phyloP scores from a whole-genome alignment of 371 early-diverging fungal genomes.

The Chytridium lagenaria region DNA sequence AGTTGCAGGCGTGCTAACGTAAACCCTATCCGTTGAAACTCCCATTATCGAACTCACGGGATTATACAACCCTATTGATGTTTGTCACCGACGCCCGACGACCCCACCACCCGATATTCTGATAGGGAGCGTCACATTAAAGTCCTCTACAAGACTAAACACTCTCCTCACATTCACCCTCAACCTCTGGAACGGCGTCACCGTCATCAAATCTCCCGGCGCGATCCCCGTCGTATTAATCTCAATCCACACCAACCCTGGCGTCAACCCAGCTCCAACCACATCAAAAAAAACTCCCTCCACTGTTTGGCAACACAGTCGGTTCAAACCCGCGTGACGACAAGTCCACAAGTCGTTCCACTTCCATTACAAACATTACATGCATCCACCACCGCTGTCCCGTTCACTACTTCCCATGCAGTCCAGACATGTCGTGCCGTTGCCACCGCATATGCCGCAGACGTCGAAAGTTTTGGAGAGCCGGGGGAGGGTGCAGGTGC shows the following conservation, averaged over 20 bases:
- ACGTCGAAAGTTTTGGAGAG: slow-evolving; percentile 5
- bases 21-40: background rate
- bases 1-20: background rate
- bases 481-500: slow-evolving; percentile 10
- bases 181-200: background rate
- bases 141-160: background rate
- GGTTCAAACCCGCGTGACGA: slow-evolving; percentile 17
- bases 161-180: background rate
- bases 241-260: background rate
- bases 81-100: background rate
- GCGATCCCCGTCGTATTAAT: background rate
- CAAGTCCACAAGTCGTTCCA: slow-evolving; percentile 26
- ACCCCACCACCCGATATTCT: background rate
- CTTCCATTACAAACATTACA: slow-evolving; percentile 34
- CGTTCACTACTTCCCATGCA: slow-evolving; percentile 28
- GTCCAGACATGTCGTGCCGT: slow-evolving; percentile 27
- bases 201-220: background rate
- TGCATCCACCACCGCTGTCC: slow-evolving; percentile 20
- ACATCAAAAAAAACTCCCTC: slow-evolving; percentile 18
- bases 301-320: slow-evolving; percentile 27
- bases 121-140: background rate
- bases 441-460: slow-evolving; percentile 35
- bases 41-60: background rate
- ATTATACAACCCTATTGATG: background rate
- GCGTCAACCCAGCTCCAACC: slow-evolving; percentile 26